Conservation (phyloP, 805 yeast species). For the Kuraishia piskuri region DNA sequence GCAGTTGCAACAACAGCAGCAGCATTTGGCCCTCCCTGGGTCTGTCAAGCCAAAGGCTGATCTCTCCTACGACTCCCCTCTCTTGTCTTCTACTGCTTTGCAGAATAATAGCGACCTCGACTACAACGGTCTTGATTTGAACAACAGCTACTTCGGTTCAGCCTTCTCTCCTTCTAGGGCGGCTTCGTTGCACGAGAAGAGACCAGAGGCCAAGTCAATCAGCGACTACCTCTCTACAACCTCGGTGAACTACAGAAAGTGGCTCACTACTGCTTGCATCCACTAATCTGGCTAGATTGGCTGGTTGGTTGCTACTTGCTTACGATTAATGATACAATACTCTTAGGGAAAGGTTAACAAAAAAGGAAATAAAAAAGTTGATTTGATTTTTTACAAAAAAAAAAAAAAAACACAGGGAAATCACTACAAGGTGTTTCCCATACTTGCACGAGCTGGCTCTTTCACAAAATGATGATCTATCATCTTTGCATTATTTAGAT, state of each 20-base stretch:
- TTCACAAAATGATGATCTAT: background rate
- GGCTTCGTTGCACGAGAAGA: background rate
- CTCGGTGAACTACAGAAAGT: slow-evolving; percentile 8
- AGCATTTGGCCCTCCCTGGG: slow-evolving; percentile 2
- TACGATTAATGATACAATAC: background rate
- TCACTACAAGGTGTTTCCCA: no score
- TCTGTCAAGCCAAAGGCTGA: slow-evolving; percentile 1
- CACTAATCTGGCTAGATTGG: no score
- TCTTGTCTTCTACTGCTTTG: background rate
- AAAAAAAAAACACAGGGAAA: background rate
- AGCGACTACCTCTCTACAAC: slow-evolving; percentile 7
- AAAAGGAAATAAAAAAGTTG: background rate
- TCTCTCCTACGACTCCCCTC: slow-evolving; percentile 7
- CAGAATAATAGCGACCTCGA: slow-evolving; percentile 1
- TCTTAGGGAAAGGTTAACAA: background rate
- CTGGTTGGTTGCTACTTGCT: background rate
- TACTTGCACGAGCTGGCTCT: background rate
- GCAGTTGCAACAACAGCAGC: background rate
- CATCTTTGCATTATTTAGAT: background rate
- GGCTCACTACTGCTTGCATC: slow-evolving; percentile 5
- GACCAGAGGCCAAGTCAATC: background rate
- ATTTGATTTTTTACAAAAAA: background rate
- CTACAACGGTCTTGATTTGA: slow-evolving; percentile 1
- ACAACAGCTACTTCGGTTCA: background rate
- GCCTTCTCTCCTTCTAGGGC: background rate